These are phyloP conservation scores for Chalciporus piperatoides DNA, from an alignment of 1,284 basidiomycete genomes.

Conservation along the genomic window DNA sequence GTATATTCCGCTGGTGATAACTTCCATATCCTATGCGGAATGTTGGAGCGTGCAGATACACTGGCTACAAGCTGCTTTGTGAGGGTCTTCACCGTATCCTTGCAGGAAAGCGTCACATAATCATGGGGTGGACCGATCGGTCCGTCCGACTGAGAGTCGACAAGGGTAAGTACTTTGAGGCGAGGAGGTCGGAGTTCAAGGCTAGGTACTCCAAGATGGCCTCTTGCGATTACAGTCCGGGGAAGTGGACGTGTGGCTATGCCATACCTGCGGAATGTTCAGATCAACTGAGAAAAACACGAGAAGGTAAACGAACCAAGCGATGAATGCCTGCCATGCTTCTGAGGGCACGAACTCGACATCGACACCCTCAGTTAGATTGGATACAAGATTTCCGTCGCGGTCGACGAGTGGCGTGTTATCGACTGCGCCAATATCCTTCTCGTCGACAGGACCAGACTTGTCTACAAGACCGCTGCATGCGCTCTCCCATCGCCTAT, in stretches of 20 bases:
- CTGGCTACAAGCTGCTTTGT: constrained; percentile 38
- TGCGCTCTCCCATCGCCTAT: constrained; percentile 68
- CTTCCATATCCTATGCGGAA: constrained; percentile 60
- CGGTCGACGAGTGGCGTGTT: constrained; percentile 62
- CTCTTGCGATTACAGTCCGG: constrained; percentile 65
- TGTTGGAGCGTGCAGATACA: constrained; percentile 31
- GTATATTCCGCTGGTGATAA: constrained; percentile 41
- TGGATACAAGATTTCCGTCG: constrained; percentile 46
- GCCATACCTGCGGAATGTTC: constrained; percentile 61
- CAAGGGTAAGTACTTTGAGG: constrained; percentile 57
- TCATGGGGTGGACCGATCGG: constrained; percentile 26
- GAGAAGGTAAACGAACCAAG: constrained; percentile 51
- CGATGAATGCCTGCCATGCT: constrained; percentile 67
- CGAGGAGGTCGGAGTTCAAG: constrained; percentile 79
- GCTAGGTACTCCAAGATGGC: constrained; percentile 46
- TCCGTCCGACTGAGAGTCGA: constrained; percentile 26
- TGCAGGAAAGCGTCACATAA: constrained; percentile 47
- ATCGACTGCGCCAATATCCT: constrained; percentile 70
- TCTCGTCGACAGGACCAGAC: constrained; percentile 55
- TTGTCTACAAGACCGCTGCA: constrained; percentile 66
- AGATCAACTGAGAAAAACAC: constrained; percentile 4
- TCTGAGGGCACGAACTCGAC: constrained; percentile 74
- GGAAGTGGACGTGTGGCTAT: constrained; percentile 50
- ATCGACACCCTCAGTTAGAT: constrained; percentile 65
- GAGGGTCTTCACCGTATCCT: constrained; percentile 45